Base-by-base conservation (phyloP, 2,329 filamentous ascomycete species). In the Trichoderma simmonsii region DNA sequence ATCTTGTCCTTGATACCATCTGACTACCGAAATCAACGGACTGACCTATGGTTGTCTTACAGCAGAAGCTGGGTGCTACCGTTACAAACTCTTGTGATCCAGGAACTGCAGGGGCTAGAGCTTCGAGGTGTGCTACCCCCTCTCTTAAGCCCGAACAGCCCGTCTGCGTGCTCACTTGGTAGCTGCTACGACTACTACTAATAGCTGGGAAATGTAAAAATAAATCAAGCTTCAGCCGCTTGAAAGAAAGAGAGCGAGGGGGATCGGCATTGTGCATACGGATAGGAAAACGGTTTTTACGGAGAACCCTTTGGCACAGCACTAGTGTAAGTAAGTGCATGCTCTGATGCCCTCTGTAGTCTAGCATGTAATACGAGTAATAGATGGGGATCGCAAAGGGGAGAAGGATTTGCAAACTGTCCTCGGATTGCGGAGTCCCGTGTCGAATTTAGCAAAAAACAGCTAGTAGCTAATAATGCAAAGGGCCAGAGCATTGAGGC, bases 201-300 rank as follows among this genome's bases (percentile, higher is more conserved):
- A 26, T 67, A 14, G 65, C 12, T 30, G 11, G 18, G 15, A 12
- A 48, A 60, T 43, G 34, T 18, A 26, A 26, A 26, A 54, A 28
- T 51, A 51, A 18, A 18, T 34, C 30, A 21, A 6, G 6, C 8
- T 48, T 34, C 9, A 11, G 14, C 24, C 34, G 36, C n/a, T 24
- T 43, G 12, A n/a, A 18, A 51, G 34, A 15, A 36, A 34, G 30
- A 21, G 56, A 51, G 14, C 9, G 30, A 34, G 30, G 65, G 56
- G 65, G 65, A 69, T 69, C 65, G 56, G 43, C 65, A 51, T 61
- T 3, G 3, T 68, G 66, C 66, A 69, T 69, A 48, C 18, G 14
- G 66, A 32, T 21, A 39, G 28, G 8, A 26, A 60, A 61, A 34
- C 56, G 65, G 56, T 14, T 60, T 60, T 15, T 61, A 57, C 30